These are phyloP conservation scores for Blastomyces percursus DNA, from an alignment of 2,329 filamentous ascomycete species.

Conservation along the genomic window DNA sequence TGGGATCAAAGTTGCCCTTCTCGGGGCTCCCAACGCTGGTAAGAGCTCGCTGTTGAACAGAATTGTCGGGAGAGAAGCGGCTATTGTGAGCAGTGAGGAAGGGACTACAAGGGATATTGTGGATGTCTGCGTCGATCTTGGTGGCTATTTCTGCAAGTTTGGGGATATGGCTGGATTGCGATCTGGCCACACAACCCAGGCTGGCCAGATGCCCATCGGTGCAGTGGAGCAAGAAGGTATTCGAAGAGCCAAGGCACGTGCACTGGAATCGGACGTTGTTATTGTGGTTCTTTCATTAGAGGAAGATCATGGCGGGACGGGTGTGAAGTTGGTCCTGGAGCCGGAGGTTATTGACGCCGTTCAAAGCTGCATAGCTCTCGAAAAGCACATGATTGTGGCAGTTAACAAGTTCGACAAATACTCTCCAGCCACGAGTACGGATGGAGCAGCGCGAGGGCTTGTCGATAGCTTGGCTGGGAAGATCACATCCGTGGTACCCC, in stretches of 20 bases:
- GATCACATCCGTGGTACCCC: slow-evolving; percentile 28
- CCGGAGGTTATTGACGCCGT: slow-evolving; percentile 47
- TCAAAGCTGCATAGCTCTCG: slow-evolving; percentile 38
- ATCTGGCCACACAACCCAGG: slow-evolving; percentile 24
- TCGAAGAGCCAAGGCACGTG: slow-evolving; percentile 68
- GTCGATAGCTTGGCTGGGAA: slow-evolving; percentile 1
- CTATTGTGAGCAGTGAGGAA: slow-evolving; percentile 85
- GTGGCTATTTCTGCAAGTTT: slow-evolving; percentile 84
- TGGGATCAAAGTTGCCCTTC: slow-evolving; percentile 73
- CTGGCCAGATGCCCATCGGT: slow-evolving; percentile 42
- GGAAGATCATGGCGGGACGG: slow-evolving; percentile 21
- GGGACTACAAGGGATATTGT: slow-evolving; percentile 92
- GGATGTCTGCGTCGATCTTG: slow-evolving; percentile 79
- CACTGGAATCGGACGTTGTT: slow-evolving; percentile 72
- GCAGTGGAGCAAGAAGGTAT: slow-evolving; percentile 83
- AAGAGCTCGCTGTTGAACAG: slow-evolving; percentile 91
- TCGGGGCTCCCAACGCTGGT: slow-evolving; percentile 87
- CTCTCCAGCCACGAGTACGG: slow-evolving; percentile 18
- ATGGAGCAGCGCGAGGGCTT: slow-evolving; percentile 9
- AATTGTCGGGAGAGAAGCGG: slow-evolving; percentile 82
- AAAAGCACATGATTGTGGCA: slow-evolving; percentile 46
- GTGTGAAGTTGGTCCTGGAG: slow-evolving; percentile 36
- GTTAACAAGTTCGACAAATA: slow-evolving; percentile 51
- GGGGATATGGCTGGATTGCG: slow-evolving; percentile 90
- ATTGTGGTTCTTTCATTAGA: slow-evolving; percentile 72